These are phyloP conservation scores for Triticum aestivum DNA, from an alignment of 176 grass and related monocot species.

Conservation along the genomic window IWGSC_CS_RefSeq_v2.1 NC_057805.1:4470409-4470908, in stretches of 20 bases:
- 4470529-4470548: no score
- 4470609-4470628: constrained; percentile 75
- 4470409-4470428: no score
- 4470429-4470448: no score
- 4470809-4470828: constrained; percentile 1
- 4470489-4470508: no score
- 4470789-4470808: constrained; percentile 61
- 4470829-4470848: not conserved
- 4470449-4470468: no score
- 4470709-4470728: constrained; percentile 88
- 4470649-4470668: constrained; percentile 97
- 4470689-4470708: constrained; percentile 84
- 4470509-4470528: no score
- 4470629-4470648: constrained; percentile 90
- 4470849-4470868: not conserved
- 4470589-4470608: constrained; percentile 97
- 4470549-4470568: constrained; percentile 18
- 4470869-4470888: not conserved
- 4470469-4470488: no score
- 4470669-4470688: constrained; percentile 86
- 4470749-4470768: constrained; percentile 84
- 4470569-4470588: constrained; percentile 99
- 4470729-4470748: constrained; percentile 87
- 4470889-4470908: constrained; percentile 24
- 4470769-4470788: constrained; percentile 86